Percentiles rank a stretch among this genome's conserved stretches.
These are phyloP conservation scores for Epichloe hybrida DNA, from an alignment of 2,329 filamentous ascomycete genomes.

Conservation along the genomic window DNA sequence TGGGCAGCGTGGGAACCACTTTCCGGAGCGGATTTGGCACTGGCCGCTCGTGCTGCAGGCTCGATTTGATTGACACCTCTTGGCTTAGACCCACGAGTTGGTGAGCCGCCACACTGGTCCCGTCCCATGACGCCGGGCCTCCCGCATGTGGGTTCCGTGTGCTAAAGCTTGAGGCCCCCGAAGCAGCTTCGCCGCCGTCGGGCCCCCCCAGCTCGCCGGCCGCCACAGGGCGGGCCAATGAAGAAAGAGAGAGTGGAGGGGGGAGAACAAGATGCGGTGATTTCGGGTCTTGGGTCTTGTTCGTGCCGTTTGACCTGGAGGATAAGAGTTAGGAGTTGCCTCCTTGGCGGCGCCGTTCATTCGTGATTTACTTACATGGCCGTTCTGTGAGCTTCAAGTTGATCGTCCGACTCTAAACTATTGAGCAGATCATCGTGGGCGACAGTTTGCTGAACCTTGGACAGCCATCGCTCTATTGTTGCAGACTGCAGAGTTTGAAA, in stretches of 20 bases:
- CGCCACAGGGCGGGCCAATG: slow-evolving; percentile 10
- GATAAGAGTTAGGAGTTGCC: neutral
- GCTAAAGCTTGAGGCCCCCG: slow-evolving; percentile 10
- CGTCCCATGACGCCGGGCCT: slow-evolving; percentile 14
- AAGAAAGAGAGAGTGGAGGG: slow-evolving; percentile 13
- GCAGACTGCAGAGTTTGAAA: slow-evolving; percentile 15
- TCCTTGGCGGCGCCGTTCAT: neutral
- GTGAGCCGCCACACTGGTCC: slow-evolving; percentile 13
- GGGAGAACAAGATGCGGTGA: slow-evolving; percentile 11
- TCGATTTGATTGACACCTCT: slow-evolving; percentile 15
- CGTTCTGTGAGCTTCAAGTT: slow-evolving; percentile 10
- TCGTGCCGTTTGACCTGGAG: slow-evolving; percentile 7
- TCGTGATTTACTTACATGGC: slow-evolving; percentile 8
- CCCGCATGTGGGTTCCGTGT: slow-evolving; percentile 11
- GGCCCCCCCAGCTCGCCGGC: neutral
- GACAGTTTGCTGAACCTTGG: slow-evolving; percentile 21
- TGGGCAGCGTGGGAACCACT: slow-evolving; percentile 11
- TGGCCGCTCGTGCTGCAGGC: slow-evolving; percentile 25
- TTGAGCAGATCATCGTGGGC: slow-evolving; percentile 10
- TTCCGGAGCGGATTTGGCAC: slow-evolving; percentile 15
- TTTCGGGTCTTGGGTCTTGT: slow-evolving; percentile 4
- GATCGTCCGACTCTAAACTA: slow-evolving; percentile 11
- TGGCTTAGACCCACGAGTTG: slow-evolving; percentile 14
- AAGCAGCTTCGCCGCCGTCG: neutral
- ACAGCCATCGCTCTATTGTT: slow-evolving; percentile 26